Percentiles rank a stretch among this genome's conserved stretches.
Evolutionary conservation across 352 stramenopile genomes (phyloP).

Genomic region (Stramenopiles sp.): DNA sequence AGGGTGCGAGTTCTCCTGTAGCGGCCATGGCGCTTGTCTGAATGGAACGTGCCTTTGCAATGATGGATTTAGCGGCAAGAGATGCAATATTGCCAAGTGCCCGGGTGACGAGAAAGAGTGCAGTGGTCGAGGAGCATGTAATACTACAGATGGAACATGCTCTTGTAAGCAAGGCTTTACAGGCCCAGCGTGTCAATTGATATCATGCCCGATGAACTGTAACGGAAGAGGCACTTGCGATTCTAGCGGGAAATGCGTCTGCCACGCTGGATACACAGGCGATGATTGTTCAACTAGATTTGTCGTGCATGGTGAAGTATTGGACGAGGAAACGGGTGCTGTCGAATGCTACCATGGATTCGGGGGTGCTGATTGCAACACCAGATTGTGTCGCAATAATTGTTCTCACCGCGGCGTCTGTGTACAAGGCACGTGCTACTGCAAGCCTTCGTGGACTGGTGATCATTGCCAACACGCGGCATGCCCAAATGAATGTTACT

Average conservation of each 20-base stretch:
- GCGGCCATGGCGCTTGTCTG: not conserved
- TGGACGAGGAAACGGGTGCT: not conserved
- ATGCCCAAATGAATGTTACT: conserved; percentile 6
- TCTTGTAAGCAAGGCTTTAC: not conserved
- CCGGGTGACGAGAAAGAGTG: not conserved
- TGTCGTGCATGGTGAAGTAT: not conserved
- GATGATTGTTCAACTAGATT: not conserved
- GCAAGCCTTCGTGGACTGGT: not conserved
- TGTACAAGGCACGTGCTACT: not conserved
- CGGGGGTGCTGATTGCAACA: not conserved
- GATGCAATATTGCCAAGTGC: conserved; percentile 1
- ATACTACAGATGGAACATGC: not conserved
- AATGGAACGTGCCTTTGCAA: not conserved
- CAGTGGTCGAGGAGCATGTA: not conserved
- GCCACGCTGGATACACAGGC: not conserved
- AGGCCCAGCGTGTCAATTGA: not conserved
- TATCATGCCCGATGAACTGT: not conserved
- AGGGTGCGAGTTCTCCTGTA: not conserved
- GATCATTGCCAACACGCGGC: not conserved
- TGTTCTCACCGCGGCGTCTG: not conserved
- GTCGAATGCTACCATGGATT: not conserved
- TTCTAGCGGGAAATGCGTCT: not conserved
- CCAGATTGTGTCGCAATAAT: not conserved
- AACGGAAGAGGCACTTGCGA: not conserved
- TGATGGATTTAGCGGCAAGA: not conserved